phyloP scores from a whole-genome alignment of 2,329 filamentous ascomycete genomes.

The Grosmannia penicillata region DNA sequence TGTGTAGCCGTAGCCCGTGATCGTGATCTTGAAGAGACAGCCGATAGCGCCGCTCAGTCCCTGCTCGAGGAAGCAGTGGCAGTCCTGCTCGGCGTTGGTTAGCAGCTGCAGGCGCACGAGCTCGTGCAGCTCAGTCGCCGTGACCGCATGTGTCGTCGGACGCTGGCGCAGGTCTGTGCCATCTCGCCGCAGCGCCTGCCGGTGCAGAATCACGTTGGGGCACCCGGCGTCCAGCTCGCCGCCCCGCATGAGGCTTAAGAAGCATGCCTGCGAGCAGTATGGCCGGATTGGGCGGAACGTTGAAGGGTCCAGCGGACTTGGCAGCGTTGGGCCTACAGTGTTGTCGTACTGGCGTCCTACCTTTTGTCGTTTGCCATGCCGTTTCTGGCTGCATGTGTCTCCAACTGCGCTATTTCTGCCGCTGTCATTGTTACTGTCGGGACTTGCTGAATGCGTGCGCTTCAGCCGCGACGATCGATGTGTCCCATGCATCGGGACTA shows the following conservation, averaged over 20 bases:
- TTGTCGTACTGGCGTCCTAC: conserved; percentile 1
- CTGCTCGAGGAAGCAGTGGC: conserved; percentile 2
- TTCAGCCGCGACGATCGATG: conserved; percentile 1
- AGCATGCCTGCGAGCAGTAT: not conserved
- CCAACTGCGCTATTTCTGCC: not conserved
- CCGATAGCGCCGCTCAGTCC: conserved; percentile 4
- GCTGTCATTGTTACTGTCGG: not conserved
- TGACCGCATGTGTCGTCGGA: not conserved
- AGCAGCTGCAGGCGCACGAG: conserved; percentile 4
- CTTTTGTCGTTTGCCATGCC: not conserved
- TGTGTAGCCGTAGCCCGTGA: conserved; percentile 10
- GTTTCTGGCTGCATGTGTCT: not conserved
- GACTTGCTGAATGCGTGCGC: not conserved
- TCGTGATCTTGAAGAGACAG: conserved; percentile 9
- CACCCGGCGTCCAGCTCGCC: not conserved
- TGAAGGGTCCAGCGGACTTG: not conserved
- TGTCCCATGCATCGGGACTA: not conserved
- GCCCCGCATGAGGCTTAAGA: not conserved
- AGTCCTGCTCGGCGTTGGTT: conserved; percentile 5
- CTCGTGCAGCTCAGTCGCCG: not conserved
- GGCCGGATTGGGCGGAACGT: conserved; percentile 2
- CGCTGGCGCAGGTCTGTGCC: not conserved
- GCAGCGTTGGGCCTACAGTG: not conserved
- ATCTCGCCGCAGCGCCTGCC: not conserved
- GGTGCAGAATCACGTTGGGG: conserved; percentile 1